Conservation (phyloP, 2,329 filamentous ascomycete species). For the Allantophomopsis lycopodina region DNA sequence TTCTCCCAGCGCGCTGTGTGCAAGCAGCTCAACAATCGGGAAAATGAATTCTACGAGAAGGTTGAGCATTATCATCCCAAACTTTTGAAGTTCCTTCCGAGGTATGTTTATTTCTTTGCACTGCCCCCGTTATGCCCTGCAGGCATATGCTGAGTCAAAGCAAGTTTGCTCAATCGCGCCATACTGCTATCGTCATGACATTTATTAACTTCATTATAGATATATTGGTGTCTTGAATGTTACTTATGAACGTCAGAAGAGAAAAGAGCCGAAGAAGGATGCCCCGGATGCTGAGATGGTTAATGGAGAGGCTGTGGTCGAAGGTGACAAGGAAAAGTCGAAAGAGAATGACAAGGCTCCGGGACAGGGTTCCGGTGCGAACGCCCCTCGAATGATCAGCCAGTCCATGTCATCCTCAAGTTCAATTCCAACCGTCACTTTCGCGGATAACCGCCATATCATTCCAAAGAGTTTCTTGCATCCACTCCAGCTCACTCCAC, state of each 20-base stretch:
- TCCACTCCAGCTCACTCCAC: constrained; percentile 17
- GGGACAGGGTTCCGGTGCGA: constrained; percentile 10
- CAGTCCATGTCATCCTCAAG: constrained; percentile 66
- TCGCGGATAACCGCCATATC: constrained; percentile 89
- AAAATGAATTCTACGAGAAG: constrained; percentile 97
- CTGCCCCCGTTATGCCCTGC: constrained; percentile 16
- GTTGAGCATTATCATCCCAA: constrained; percentile 86
- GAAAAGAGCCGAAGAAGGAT: constrained; percentile 39
- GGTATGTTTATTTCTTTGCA: constrained; percentile 31
- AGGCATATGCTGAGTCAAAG: constrained; percentile 12
- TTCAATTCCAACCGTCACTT: constrained; percentile 77
- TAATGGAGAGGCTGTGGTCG: neutral
- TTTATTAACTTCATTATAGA: constrained; percentile 28
- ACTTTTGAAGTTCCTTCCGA: constrained; percentile 79
- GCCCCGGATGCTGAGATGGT: neutral
- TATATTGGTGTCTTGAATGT: constrained; percentile 97
- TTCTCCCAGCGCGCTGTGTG: constrained; percentile 93
- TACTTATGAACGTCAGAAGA: constrained; percentile 75
- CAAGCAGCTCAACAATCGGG: constrained; percentile 94
- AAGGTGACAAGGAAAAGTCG: neutral
- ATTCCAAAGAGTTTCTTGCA: constrained; percentile 69
- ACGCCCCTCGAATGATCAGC: constrained; percentile 36
- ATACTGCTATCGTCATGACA: too few relatives aligned
- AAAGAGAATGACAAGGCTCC: constrained; percentile 1
- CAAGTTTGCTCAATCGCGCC: neutral